These are phyloP conservation scores for Penicillium brasilianum DNA, from an alignment of 2,329 filamentous ascomycete species.

Conservation along the genomic window DNA sequence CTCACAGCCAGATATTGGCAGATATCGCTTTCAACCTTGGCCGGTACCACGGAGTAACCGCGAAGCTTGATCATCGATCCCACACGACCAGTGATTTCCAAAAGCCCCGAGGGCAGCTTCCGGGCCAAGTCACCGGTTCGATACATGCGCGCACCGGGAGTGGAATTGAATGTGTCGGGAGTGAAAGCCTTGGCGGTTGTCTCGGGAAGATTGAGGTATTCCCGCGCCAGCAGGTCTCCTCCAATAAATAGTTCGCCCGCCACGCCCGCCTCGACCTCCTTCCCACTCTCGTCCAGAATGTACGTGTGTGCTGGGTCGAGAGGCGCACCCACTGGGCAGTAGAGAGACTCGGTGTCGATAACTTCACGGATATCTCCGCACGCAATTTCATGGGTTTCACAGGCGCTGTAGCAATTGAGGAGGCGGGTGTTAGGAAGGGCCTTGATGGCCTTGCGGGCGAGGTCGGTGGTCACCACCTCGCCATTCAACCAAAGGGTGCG, in stretches of 20 bases:
- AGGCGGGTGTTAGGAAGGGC: slow-evolving; percentile 71
- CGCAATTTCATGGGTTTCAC: slow-evolving; percentile 80
- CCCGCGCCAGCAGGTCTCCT: slow-evolving; percentile 73
- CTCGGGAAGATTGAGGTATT: slow-evolving; percentile 80
- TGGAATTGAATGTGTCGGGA: slow-evolving; percentile 66
- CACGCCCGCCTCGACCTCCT: slow-evolving; percentile 65
- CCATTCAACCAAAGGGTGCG: slow-evolving; percentile 80
- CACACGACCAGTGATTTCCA: slow-evolving; percentile 77
- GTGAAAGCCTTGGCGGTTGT: slow-evolving; percentile 75
- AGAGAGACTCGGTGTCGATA: slow-evolving; percentile 65
- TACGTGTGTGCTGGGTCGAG: slow-evolving; percentile 72
- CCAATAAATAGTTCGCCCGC: slow-evolving; percentile 78
- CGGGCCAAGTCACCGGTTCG: slow-evolving; percentile 74
- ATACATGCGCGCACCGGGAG: slow-evolving; percentile 71
- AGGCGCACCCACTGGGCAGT: slow-evolving; percentile 75
- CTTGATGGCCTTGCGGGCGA: slow-evolving; percentile 69
- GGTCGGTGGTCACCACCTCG: slow-evolving; percentile 79
- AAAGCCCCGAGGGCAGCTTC: slow-evolving; percentile 67
- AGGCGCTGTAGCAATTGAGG: slow-evolving; percentile 81
- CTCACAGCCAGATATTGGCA: slow-evolving; percentile 71
- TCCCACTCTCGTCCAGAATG: slow-evolving; percentile 71
- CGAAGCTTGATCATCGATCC: slow-evolving; percentile 82
- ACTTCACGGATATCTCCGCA: slow-evolving; percentile 76
- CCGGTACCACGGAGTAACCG: slow-evolving; percentile 77
- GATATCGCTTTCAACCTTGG: slow-evolving; percentile 76